A percentile compares a stretch with the other conserved stretches of the same genome.
Conservation (phyloP, 1,139 yeast genomes). For the Protomyces inouyei region DNA sequence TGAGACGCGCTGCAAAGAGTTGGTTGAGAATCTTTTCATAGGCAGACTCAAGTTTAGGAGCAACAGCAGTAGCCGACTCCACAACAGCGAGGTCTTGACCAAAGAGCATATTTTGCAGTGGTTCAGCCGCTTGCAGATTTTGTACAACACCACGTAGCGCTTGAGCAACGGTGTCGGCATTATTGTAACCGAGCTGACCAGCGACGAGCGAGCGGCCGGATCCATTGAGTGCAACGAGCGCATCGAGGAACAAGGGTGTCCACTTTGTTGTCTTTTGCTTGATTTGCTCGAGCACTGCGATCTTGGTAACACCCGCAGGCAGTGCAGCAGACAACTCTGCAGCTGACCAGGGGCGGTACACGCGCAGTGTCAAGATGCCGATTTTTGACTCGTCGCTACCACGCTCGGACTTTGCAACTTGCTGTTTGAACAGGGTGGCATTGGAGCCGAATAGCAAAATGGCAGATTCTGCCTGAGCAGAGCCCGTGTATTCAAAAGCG, state of each 20-base stretch:
- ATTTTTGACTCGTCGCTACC: constrained; percentile 40
- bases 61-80: constrained; percentile 38
- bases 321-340: constrained; percentile 48
- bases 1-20: constrained; percentile 53
- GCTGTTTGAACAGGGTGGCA: constrained; percentile 46
- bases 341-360: constrained; percentile 68
- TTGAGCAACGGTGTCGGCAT: constrained; percentile 45
- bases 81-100: constrained; percentile 45
- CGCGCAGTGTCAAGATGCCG: constrained; percentile 55
- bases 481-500: constrained; percentile 46
- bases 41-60: constrained; percentile 57
- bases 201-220: constrained; percentile 54
- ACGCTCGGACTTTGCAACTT: constrained; percentile 36
- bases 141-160: constrained; percentile 50
- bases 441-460: constrained; percentile 61
- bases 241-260: constrained; percentile 70
- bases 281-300: constrained; percentile 63
- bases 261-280: constrained; percentile 49
- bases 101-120: constrained; percentile 59
- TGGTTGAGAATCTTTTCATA: constrained; percentile 72
- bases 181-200: constrained; percentile 54
- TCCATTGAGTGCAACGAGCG: constrained; percentile 55
- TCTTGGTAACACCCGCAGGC: constrained; percentile 54
- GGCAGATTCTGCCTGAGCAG: constrained; percentile 47
- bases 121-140: constrained; percentile 52